phyloP scores from a whole-genome alignment of 2,329 filamentous ascomycete species.

The Aspergillus spinulosporus region DNA sequence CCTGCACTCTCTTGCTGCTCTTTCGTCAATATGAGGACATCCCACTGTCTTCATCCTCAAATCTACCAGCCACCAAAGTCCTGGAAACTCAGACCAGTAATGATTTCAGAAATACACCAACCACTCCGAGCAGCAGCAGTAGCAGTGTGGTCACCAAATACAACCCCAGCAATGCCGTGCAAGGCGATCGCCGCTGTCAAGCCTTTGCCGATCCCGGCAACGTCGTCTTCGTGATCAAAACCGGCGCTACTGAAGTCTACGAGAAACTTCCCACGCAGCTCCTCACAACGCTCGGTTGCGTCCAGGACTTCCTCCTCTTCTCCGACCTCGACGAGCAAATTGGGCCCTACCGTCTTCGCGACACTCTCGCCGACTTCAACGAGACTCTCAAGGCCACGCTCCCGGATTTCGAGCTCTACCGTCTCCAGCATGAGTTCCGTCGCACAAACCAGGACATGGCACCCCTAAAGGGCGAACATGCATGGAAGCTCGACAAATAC shows the following conservation, averaged over 20 bases:
- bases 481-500: constrained; percentile 62
- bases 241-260: constrained; percentile 57
- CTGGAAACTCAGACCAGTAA: neutral
- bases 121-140: neutral
- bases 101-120: neutral
- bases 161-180: constrained; percentile 7
- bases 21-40: constrained; percentile 11
- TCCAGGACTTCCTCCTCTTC: constrained; percentile 51
- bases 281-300: constrained; percentile 55
- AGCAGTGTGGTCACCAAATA: neutral
- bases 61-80: neutral
- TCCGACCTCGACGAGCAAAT: constrained; percentile 35
- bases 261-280: constrained; percentile 57
- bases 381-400: constrained; percentile 46
- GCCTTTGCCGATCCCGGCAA: constrained; percentile 49
- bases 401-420: constrained; percentile 52
- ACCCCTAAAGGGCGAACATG: constrained; percentile 30
- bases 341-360: constrained; percentile 33
- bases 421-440: constrained; percentile 47
- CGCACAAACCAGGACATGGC: constrained; percentile 44
- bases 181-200: constrained; percentile 35
- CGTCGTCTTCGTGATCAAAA: constrained; percentile 58
- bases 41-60: constrained; percentile 8
- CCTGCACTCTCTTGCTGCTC: constrained; percentile 8
- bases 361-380: constrained; percentile 37